Percentiles rank a stretch among this genome's conserved stretches.
phyloP scores from a whole-genome alignment of 164 flowering plant species.

The Brasenia schreberi region DNA sequence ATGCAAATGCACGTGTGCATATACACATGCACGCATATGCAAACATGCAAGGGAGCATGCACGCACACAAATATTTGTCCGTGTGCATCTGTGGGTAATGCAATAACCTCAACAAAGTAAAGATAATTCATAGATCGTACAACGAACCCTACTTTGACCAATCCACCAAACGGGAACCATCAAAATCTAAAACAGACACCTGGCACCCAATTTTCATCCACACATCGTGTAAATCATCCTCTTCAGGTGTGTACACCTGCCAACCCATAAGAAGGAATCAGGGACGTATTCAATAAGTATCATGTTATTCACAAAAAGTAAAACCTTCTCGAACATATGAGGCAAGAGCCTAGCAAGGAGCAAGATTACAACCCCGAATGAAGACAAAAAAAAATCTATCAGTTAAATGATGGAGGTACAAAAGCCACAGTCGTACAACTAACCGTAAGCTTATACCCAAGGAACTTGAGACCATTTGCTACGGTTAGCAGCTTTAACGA shows the following conservation, averaged over 20 bases:
- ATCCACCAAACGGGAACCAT: constrained; percentile 43
- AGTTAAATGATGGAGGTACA: background rate
- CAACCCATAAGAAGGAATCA: constrained; percentile 7
- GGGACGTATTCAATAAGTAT: background rate
- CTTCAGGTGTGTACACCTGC: constrained; percentile 62
- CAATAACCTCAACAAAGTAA: background rate
- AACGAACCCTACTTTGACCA: constrained; percentile 73
- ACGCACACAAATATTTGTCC: background rate
- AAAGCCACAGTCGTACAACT: background rate
- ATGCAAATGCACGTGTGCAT: background rate
- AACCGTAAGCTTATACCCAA: constrained; percentile 68
- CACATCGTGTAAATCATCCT: constrained; percentile 39
- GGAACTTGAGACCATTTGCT: constrained; percentile 44
- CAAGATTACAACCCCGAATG: no score
- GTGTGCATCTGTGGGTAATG: no score
- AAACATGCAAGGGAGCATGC: background rate
- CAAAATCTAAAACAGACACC: constrained; percentile 36
- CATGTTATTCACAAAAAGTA: background rate
- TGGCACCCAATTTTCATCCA: constrained; percentile 65
- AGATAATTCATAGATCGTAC: background rate
- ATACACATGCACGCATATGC: background rate
- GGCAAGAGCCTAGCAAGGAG: no score
- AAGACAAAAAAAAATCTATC: background rate
- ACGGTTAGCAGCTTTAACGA: constrained; percentile 61
- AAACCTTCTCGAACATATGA: no score